These are phyloP conservation scores for Litsea cubeba DNA, from an alignment of 164 flowering plant genomes.

Conservation along the genomic window DNA sequence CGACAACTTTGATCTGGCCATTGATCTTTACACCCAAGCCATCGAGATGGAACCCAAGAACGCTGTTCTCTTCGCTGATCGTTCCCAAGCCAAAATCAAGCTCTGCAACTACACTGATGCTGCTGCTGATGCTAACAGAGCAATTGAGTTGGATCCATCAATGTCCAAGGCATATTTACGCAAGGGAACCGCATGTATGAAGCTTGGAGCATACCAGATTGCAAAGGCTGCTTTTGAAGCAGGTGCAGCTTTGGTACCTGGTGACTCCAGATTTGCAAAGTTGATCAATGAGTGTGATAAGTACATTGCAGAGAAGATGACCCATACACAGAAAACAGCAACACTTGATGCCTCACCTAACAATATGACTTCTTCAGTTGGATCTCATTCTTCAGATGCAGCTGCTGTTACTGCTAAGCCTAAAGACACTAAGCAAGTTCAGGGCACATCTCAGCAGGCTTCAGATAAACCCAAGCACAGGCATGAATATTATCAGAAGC, in stretches of 20 bases:
- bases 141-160: constrained; percentile 63
- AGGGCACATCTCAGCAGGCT: constrained; percentile 13
- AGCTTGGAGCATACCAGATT: constrained; percentile 85
- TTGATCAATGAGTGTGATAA: constrained; percentile 75
- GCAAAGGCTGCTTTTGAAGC: constrained; percentile 73
- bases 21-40: constrained; percentile 73
- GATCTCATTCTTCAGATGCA: constrained; percentile 10
- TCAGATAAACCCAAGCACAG: constrained; percentile 62
- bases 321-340: constrained; percentile 21
- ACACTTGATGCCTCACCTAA: constrained; percentile 8
- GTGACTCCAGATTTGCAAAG: constrained; percentile 60
- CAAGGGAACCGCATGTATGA: constrained; percentile 81
- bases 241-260: constrained; percentile 66
- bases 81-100: constrained; percentile 89
- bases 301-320: constrained; percentile 73
- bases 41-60: constrained; percentile 45
- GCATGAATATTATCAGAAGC: constrained; percentile 91
- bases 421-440: constrained; percentile 25
- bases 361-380: constrained; percentile 14
- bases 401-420: constrained; percentile 12
- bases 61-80: constrained; percentile 71
- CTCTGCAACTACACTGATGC: constrained; percentile 75
- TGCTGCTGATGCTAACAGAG: constrained; percentile 71
- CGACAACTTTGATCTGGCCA: constrained; percentile 80
- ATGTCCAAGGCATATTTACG: constrained; percentile 69